These are phyloP conservation scores for Helicostylum pulchrum DNA, from an alignment of 192 early-diverging fungal species.

Conservation along the genomic window DNA sequence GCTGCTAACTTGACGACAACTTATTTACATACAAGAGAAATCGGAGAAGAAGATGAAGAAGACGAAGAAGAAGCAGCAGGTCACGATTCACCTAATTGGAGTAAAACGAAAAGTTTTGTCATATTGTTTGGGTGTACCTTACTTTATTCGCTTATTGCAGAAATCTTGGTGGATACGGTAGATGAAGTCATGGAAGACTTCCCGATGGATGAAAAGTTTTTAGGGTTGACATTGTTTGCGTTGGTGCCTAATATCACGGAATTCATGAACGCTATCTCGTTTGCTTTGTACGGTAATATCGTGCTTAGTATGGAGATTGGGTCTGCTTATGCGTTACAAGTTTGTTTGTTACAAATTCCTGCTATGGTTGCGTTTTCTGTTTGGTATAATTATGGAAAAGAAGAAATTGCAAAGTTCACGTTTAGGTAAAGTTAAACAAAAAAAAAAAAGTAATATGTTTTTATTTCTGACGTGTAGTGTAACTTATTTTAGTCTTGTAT, in stretches of 20 bases:
- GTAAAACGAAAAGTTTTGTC: conserved; percentile 68
- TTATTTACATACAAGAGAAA: not conserved
- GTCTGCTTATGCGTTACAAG: conserved; percentile 93
- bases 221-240: conserved; percentile 93
- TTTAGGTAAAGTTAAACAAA: conserved; percentile 41
- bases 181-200: conserved; percentile 72
- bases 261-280: conserved; percentile 92
- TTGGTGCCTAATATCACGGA: conserved; percentile 95
- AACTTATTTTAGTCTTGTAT: conserved; percentile 27
- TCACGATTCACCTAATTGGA: conserved; percentile 94
- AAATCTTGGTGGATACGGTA: conserved; percentile 86
- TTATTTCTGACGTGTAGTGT: not conserved
- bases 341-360: conserved; percentile 93
- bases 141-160: conserved; percentile 85
- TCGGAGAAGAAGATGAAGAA: not conserved
- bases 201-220: conserved; percentile 78
- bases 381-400: conserved; percentile 46
- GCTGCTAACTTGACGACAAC: not conserved
- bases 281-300: conserved; percentile 88
- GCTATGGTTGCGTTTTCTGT: conserved; percentile 84
- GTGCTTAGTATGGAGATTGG: conserved; percentile 87
- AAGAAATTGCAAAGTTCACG: conserved; percentile 27
- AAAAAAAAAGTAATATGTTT: not conserved
- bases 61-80: conserved; percentile 62
- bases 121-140: conserved; percentile 83